These are phyloP conservation scores for Pseudogymnoascus sp. DNA, from an alignment of 2,329 filamentous ascomycete genomes.

Conservation along the genomic window DNA sequence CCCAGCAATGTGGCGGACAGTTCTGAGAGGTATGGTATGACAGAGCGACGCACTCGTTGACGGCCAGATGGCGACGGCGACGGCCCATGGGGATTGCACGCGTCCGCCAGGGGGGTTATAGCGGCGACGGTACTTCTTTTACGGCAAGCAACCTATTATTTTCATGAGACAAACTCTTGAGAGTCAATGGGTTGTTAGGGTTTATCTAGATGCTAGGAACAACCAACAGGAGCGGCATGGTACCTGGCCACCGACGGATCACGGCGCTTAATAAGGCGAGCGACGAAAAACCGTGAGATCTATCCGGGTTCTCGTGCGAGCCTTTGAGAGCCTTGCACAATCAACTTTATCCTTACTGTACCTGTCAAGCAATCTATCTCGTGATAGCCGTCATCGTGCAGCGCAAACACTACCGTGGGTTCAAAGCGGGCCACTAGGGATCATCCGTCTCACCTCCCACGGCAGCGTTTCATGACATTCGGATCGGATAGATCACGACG, in stretches of 20 bases:
- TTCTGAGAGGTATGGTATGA: too few species aligned
- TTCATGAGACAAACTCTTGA: neutral
- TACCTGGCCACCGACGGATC: neutral
- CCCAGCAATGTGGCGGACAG: too few species aligned
- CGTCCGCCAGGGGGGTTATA: neutral
- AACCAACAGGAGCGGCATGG: constrained; percentile 23
- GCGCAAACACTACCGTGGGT: neutral
- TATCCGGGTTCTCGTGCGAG: neutral
- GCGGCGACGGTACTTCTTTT: neutral
- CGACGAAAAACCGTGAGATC: neutral
- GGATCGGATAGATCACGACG: neutral
- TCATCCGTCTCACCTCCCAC: neutral
- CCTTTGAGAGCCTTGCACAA: neutral
- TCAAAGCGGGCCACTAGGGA: constrained; percentile 16
- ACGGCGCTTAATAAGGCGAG: neutral
- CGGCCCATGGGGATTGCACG: neutral
- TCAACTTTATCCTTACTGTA: neutral
- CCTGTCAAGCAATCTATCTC: neutral
- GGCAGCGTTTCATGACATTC: neutral
- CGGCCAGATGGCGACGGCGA: neutral
- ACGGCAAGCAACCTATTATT: neutral
- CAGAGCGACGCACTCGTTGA: neutral
- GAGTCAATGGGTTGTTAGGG: neutral
- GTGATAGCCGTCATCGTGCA: neutral
- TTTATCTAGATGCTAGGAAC: constrained; percentile 17